Conservation (phyloP, 2,329 filamentous ascomycete genomes). For the Magnaporthiopsis poae region DNA sequence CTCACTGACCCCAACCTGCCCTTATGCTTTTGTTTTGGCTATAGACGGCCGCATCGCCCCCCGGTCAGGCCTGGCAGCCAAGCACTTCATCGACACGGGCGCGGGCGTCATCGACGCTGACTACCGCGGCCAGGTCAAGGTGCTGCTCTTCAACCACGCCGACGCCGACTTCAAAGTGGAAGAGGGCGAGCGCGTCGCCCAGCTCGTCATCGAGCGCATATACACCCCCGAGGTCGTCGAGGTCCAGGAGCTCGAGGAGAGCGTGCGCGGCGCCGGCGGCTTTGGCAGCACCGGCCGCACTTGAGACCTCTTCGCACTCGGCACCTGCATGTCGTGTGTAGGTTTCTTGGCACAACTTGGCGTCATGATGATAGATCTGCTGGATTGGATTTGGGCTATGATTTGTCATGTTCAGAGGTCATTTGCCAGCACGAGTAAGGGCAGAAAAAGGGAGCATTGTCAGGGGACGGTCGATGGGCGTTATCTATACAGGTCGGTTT, state of each 20-base stretch:
- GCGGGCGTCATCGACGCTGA: constrained; percentile 97
- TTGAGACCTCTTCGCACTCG: neutral
- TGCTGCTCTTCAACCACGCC: constrained; percentile 86
- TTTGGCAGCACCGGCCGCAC: constrained; percentile 72
- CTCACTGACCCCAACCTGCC: neutral
- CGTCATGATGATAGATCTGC: neutral
- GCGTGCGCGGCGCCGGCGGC: constrained; percentile 78
- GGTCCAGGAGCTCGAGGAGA: constrained; percentile 79
- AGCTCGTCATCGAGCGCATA: constrained; percentile 88
- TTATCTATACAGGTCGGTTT: neutral
- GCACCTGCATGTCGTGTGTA: too few relatives aligned
- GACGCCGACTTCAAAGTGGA: constrained; percentile 73
- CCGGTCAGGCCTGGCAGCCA: constrained; percentile 79
- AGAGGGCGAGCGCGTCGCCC: constrained; percentile 82
- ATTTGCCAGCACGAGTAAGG: neutral
- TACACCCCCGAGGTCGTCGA: constrained; percentile 87
- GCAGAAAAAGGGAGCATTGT: neutral
- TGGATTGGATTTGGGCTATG: neutral
- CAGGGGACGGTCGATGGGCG: neutral
- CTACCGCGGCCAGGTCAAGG: constrained; percentile 87
- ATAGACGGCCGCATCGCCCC: constrained; percentile 81
- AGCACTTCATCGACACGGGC: constrained; percentile 92
- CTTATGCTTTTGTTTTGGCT: neutral
- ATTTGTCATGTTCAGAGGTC: neutral
- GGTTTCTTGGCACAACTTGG: too few relatives aligned